Conservation (phyloP, 768 basidiomycete species). For the Mycena filopes region DNA sequence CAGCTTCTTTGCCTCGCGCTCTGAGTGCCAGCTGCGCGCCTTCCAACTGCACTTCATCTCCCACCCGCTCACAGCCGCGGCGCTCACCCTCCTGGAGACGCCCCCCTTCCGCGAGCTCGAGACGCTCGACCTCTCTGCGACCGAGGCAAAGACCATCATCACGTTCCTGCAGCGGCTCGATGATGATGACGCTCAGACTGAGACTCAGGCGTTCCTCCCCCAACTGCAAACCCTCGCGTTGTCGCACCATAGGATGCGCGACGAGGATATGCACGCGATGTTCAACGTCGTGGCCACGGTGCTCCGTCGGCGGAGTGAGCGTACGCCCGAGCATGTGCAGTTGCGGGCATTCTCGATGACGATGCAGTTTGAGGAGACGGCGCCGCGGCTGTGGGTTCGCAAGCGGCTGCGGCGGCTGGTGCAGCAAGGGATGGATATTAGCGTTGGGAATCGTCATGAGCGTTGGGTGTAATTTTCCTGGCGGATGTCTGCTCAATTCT, state of each 20-base stretch:
- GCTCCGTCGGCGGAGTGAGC: neutral
- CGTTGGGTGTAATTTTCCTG: slow-evolving; percentile 19
- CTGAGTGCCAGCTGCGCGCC: slow-evolving; percentile 11
- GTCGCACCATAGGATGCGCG: slow-evolving; percentile 13
- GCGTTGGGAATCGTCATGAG: neutral
- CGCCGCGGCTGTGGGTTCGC: neutral
- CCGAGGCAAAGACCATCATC: slow-evolving; percentile 11
- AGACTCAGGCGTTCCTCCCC: neutral
- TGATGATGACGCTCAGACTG: neutral
- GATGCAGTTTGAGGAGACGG: slow-evolving; percentile 3
- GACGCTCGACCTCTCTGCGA: slow-evolving; percentile 5
- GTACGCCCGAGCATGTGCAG: slow-evolving; percentile 8
- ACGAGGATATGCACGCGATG: slow-evolving; percentile 3
- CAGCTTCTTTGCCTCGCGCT: neutral
- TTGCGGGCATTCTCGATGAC: neutral
- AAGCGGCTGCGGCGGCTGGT: neutral
- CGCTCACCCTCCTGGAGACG: slow-evolving; percentile 12
- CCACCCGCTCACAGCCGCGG: neutral
- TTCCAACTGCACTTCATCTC: slow-evolving; percentile 16
- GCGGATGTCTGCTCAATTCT: too few relatives aligned
- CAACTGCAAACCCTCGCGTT: slow-evolving; percentile 9
- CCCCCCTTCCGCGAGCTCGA: slow-evolving; percentile 14
- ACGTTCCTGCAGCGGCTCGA: neutral
- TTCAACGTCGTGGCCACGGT: neutral
- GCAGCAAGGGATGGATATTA: slow-evolving; percentile 2